Evolutionary conservation across 2,329 filamentous ascomycete species (phyloP), one percentile per base, ranked within the genome.

Genomic region (Chrysoporthe austroafricana): DNA sequence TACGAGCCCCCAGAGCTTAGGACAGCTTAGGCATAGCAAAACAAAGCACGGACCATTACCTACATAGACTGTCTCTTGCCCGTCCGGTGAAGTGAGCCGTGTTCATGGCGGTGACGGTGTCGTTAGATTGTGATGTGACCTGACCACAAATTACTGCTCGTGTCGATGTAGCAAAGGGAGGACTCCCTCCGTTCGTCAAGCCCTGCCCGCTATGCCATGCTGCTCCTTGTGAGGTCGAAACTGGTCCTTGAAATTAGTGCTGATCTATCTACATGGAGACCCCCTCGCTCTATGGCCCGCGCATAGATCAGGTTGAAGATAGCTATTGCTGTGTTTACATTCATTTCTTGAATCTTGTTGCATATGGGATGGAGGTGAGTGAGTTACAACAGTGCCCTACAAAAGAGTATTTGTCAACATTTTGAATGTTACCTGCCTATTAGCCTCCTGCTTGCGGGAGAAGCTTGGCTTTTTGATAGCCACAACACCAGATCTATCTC

Each of bases 381-480:
- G n/a, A n/a, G 14, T 54, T 1, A 26, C 26, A 21, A 54, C 21
- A 34, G 32, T 5, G 8, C 26, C 13, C 4, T 34, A 11, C 11
- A 54, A 7, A 54, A 3, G 16, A 2, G 26, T 7, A 48, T 32
- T 32, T 32, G 4, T 34, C 13, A 32, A 34, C 16, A 13, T 54
- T 54, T 39, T 11, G 9, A 11, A 14, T 16, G 26, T 14, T 52
- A 52, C 50, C 3, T 34, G 26, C 13, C 16, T 32, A 4, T 54
- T 54, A 54, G 4, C 6, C 32, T 52, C 48, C n/a, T 50, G 21
- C 48, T 26, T 32, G 48, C 48, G 26, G 50, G 16, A 14, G 46
- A 50, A 50, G 48, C 50, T 54, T 54, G 8, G 34, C 50, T 54
- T 54, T 54, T 54, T 54, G 50, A 54, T 34, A 54, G 50, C 50